phyloP scores from a whole-genome alignment of 805 yeast genomes.

The Saccharomycopsis malanga region DNA sequence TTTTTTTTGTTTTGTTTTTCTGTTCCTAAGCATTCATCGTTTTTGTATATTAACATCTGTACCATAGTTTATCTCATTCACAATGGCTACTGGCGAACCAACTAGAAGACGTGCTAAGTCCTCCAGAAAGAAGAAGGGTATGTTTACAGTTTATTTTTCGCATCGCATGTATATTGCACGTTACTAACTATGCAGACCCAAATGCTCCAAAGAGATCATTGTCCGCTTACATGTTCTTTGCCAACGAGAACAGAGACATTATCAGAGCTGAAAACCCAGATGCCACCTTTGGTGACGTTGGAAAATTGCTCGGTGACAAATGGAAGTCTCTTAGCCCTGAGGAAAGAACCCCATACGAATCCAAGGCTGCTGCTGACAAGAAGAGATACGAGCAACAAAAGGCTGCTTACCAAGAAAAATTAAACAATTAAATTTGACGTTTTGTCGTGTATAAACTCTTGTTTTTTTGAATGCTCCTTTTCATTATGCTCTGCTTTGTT shows the following conservation, averaged over 20 bases:
- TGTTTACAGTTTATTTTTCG: conserved; percentile 1
- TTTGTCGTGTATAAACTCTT: no score
- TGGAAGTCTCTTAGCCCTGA: conserved; percentile 88
- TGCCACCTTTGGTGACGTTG: conserved; percentile 90
- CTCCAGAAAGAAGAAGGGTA: conserved; percentile 39
- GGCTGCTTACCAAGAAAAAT: conserved; percentile 53
- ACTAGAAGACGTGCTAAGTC: conserved; percentile 29
- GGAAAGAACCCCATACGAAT: conserved; percentile 85
- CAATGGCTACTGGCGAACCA: conserved; percentile 36
- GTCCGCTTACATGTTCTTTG: conserved; percentile 98
- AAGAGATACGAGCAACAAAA: conserved; percentile 96
- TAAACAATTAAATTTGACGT: conserved; percentile 1
- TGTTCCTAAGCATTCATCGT: conserved; percentile 5
- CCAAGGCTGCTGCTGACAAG: conserved; percentile 89
- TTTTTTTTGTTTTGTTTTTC: conserved; percentile 8
- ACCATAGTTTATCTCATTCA: conserved; percentile 1
- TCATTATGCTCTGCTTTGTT: no score
- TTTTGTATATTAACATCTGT: conserved; percentile 4
- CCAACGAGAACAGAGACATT: conserved; percentile 93
- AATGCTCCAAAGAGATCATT: conserved; percentile 98
- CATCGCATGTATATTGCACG: not conserved
- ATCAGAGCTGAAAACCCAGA: conserved; percentile 97
- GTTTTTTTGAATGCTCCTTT: no score
- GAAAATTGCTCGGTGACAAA: conserved; percentile 88
- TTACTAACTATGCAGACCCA: conserved; percentile 50